A percentile compares a stretch with the other conserved stretches of the same genome.
These are phyloP conservation scores for Teunomyces gatunensis DNA, from an alignment of 805 yeast genomes.

Conservation along the genomic window DNA sequence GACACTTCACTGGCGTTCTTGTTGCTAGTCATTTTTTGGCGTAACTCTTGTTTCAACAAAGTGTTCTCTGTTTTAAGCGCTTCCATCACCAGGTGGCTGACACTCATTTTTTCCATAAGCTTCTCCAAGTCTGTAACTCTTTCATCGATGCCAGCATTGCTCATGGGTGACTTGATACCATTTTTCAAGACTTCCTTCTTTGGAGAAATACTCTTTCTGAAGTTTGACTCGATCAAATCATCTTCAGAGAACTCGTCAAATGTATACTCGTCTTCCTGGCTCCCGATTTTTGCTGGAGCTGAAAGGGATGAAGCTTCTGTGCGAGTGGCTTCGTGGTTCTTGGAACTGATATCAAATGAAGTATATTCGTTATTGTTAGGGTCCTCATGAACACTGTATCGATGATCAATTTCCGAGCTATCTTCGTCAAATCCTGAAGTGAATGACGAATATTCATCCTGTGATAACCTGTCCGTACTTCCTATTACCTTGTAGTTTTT, in stretches of 20 bases:
- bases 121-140: constrained; percentile 13
- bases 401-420: constrained; percentile 13
- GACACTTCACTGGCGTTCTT: constrained; percentile 11
- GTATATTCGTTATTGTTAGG: constrained; percentile 11
- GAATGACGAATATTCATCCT: constrained; percentile 29
- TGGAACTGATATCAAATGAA: constrained; percentile 13
- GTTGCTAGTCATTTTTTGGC: constrained; percentile 1
- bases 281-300: not conserved
- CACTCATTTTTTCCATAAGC: constrained; percentile 12
- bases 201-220: not conserved
- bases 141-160: constrained; percentile 5
- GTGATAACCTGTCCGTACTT: constrained; percentile 6
- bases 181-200: not conserved
- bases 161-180: not conserved
- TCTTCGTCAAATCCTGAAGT: constrained; percentile 27
- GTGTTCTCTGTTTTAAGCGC: constrained; percentile 16
- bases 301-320: constrained; percentile 3
- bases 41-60: constrained; percentile 9
- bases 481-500: constrained; percentile 21
- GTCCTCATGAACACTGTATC: constrained; percentile 9
- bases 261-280: constrained; percentile 20
- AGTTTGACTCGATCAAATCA: constrained; percentile 3
- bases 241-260: constrained; percentile 26
- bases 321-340: constrained; percentile 14
- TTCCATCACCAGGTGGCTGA: constrained; percentile 11